Evolutionary conservation across 2,329 filamentous ascomycete species (phyloP).

Genomic region (Verruconis gallopava): DNA sequence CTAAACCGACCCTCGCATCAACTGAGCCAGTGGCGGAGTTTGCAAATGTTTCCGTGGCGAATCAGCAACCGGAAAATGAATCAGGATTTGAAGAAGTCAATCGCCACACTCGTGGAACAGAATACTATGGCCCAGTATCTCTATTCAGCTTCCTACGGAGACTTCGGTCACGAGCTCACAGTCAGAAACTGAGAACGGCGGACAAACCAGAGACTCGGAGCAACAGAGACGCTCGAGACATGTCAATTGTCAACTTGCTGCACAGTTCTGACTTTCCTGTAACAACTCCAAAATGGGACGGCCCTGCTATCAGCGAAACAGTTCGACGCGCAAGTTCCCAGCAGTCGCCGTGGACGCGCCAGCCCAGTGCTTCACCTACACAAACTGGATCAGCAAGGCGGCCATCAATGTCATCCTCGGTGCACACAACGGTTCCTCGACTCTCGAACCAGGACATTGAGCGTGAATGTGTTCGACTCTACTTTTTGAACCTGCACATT

Average conservation of each 20-base stretch:
- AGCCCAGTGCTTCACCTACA: slow-evolving; percentile 3
- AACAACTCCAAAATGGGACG: not conserved
- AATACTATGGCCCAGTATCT: slow-evolving; percentile 12
- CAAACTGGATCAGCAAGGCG: not conserved
- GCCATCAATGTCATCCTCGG: not conserved
- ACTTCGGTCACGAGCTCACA: slow-evolving; percentile 9
- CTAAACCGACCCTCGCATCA: too few species aligned
- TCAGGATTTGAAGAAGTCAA: slow-evolving; percentile 11
- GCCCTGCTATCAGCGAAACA: not conserved
- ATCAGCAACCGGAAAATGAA: too few species aligned
- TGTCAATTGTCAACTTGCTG: slow-evolving; percentile 10
- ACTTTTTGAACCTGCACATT: slow-evolving; percentile 37
- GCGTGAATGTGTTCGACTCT: slow-evolving; percentile 18
- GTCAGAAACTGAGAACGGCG: not conserved
- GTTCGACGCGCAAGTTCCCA: not conserved
- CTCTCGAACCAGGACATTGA: slow-evolving; percentile 9
- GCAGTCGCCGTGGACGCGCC: not conserved
- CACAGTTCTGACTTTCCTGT: slow-evolving; percentile 9
- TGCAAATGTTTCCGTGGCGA: too few species aligned
- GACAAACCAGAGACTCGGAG: not conserved
- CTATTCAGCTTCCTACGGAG: slow-evolving; percentile 11
- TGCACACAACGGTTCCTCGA: not conserved
- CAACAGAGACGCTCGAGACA: slow-evolving; percentile 3
- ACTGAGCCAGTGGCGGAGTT: too few species aligned
- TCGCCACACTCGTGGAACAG: slow-evolving; percentile 12